Conservation (phyloP, 208 protist species). For the Leishmania tarentolae region DNA sequence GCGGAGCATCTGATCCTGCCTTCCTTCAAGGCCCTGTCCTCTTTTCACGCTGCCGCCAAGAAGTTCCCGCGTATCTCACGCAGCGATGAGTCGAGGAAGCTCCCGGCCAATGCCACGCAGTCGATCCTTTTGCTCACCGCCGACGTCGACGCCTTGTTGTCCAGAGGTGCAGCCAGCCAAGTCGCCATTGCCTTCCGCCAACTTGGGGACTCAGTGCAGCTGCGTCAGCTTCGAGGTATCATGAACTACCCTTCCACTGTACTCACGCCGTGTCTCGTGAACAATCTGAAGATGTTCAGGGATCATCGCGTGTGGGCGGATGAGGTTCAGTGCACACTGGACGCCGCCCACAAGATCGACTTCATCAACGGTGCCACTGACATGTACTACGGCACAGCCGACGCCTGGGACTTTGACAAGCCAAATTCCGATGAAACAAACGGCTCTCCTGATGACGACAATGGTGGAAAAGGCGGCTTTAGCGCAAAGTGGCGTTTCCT, state of each 20-base stretch:
- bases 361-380: constrained; percentile 37
- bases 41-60: constrained; percentile 23
- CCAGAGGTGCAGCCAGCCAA: constrained; percentile 23
- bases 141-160: constrained; percentile 37
- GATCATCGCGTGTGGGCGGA: constrained; percentile 26
- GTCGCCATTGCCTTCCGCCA: constrained; percentile 18
- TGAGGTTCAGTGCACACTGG: constrained; percentile 23
- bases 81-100: background rate
- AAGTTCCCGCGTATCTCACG: constrained; percentile 23
- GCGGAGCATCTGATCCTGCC: constrained; percentile 2
- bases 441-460: constrained; percentile 11
- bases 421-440: constrained; percentile 41
- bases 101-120: constrained; percentile 32
- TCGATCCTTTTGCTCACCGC: constrained; percentile 35
- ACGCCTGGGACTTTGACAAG: constrained; percentile 61
- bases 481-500: background rate
- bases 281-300: constrained; percentile 37
- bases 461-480: background rate
- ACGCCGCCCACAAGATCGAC: constrained; percentile 27
- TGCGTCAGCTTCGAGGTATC: constrained; percentile 26
- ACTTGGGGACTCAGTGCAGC: constrained; percentile 11
- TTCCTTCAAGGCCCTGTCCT: background rate
- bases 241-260: constrained; percentile 25
- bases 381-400: constrained; percentile 38
- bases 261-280: constrained; percentile 38